A percentile compares a stretch with the other conserved stretches of the same genome.
Conservation (phyloP, 2,329 filamentous ascomycete species). For the Capronia americana region DNA sequence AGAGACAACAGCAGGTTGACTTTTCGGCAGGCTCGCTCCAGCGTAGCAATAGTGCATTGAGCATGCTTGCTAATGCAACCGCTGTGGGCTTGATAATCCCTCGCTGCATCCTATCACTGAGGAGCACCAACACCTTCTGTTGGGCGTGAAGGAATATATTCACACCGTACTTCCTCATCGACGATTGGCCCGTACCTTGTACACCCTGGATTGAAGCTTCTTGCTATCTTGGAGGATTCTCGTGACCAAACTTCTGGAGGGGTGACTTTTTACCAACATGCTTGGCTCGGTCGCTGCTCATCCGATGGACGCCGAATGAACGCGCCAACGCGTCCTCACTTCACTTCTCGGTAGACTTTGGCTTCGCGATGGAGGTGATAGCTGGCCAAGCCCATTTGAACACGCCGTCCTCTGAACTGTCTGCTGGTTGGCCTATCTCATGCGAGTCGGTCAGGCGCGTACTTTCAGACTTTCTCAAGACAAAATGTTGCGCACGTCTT, state of each 20-base stretch:
- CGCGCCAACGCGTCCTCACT: not conserved
- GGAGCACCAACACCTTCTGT: not conserved
- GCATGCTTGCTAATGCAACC: conserved; percentile 12
- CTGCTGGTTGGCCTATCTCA: not conserved
- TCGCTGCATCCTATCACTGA: not conserved
- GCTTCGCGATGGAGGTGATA: not conserved
- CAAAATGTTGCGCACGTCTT: not conserved
- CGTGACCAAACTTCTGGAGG: not conserved
- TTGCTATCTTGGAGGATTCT: not conserved
- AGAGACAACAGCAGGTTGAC: not conserved
- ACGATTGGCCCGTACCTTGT: not conserved
- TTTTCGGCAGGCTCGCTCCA: not conserved
- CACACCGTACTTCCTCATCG: not conserved
- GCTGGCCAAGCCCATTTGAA: not conserved
- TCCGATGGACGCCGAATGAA: not conserved
- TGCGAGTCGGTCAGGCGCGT: not conserved
- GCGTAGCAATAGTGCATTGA: not conserved
- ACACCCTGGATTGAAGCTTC: not conserved
- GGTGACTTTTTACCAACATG: not conserved
- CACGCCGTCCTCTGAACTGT: not conserved
- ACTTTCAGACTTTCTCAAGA: not conserved
- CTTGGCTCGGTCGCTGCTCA: not conserved
- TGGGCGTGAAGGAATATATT: not conserved
- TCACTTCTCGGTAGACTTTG: not conserved
- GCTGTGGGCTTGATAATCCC: conserved; percentile 6